Evolutionary conservation across 2,329 filamentous ascomycete genomes (phyloP), one percentile per base, ranked within the genome.

Genomic region (Claviceps lovelessii): DNA sequence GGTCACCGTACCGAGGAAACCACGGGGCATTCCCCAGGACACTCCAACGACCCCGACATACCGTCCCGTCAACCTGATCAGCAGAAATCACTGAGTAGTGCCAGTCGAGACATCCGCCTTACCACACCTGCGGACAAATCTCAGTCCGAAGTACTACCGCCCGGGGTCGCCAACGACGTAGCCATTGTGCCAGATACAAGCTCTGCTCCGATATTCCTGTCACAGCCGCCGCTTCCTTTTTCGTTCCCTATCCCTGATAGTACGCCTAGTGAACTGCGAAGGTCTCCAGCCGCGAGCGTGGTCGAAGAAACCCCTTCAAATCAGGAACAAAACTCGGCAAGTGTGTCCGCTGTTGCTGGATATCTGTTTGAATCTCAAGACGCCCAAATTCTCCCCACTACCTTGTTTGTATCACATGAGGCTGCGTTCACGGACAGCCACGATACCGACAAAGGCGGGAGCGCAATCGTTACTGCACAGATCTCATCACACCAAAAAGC

Each of bases 11-110:
- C 23, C 33, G 6, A 45, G 17, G 13, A 49, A 49, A 29, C 39
- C 17, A 17, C 33, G 28, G 29, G 33, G 31, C 37, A 49, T 4
- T 46, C 29, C 23, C 8, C n/a, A 28, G 29, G 35, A 23, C 28
- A 45, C 11, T 54, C 49, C 46, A 33, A 49, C 53, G 11, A 35
- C 13, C 31, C 57, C 33, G 35, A 58, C 10, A 58, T 58, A 19
- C 58, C 59, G 1, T 68, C 65, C 37, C 65, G 54, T 48, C 67
- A 68, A 53, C 62, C 59, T 41, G 54, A 59, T 10, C 53, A 49
- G 37, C 23, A 15, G 19, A 59, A 55, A 19, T 33, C 53, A 4
- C 35, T 33, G 19, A 31, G 51, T 28, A 46, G 23, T 9, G 19
- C 29, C 10, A 57, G 48, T 15, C 47, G 49, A 35, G 51, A 54